Conservation (phyloP, 495 filamentous ascomycete species). For the Hypoxylon cercidicola region DNA sequence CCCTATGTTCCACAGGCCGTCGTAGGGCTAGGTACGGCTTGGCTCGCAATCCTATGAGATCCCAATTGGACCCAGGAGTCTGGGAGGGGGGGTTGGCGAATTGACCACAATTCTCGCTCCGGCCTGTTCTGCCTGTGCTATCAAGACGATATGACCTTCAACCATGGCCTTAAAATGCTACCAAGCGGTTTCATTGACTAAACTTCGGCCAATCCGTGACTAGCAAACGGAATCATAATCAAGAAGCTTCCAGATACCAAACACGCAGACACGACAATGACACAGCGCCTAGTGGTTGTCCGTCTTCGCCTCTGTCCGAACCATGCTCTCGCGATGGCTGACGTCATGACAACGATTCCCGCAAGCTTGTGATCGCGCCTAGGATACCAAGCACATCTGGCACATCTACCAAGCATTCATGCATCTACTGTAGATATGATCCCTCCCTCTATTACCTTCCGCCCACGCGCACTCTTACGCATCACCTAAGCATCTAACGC, state of each 20-base stretch:
- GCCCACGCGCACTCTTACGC: neutral
- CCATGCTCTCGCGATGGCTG: neutral
- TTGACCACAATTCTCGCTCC: constrained; percentile 25
- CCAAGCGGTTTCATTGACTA: constrained; percentile 7
- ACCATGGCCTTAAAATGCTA: constrained; percentile 8
- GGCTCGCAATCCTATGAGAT: constrained; percentile 31
- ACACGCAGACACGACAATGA: no score
- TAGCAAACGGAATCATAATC: constrained; percentile 1
- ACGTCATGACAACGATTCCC: constrained; percentile 30
- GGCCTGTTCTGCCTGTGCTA: constrained; percentile 9
- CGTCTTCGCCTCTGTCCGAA: neutral
- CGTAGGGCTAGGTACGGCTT: constrained; percentile 40
- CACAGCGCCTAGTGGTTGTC: constrained; percentile 10
- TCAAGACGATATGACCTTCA: constrained; percentile 17
- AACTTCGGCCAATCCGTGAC: constrained; percentile 11
- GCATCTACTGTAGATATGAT: constrained; percentile 16
- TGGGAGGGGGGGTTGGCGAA: constrained; percentile 31
- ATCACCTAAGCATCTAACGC: neutral
- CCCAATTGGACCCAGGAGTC: constrained; percentile 41
- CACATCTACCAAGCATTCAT: constrained; percentile 8
- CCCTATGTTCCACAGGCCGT: constrained; percentile 25
- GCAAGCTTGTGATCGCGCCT: constrained; percentile 28
- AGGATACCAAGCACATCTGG: neutral
- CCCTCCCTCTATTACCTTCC: constrained; percentile 4
- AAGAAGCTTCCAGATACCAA: constrained; percentile 10